Evolutionary conservation across 441 rosid genomes (phyloP), one percentile per base, ranked within the genome.

Genomic region (Euphorbia schlechtendalii): DNA sequence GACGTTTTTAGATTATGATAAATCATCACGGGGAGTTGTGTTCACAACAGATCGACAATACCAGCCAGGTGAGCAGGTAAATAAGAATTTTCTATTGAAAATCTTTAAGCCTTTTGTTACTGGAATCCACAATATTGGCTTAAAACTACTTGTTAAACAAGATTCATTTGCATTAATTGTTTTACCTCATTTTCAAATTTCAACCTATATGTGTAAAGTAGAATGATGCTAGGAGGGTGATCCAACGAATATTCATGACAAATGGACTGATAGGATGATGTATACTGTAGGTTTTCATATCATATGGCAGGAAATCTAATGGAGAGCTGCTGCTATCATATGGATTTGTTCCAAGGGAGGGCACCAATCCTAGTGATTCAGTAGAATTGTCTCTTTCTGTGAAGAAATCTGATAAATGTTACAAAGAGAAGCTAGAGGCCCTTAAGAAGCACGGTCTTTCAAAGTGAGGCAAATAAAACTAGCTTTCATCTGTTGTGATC

Each of bases 31-130:
- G 73, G 97, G 93, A 58, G 89, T 90, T 71, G 90, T 88, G 64
- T 90, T 87, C 59, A 79, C 93, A 43, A 83, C 96, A 62, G 96
- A 90, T 63, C 82, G 85, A 66, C 76, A 82, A 12, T 94, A 89
- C 86, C 92, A 88, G 86, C 94, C 89, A 81, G 94, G 96, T 80
- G 99, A 90, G 93, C 96, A 94, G 96, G 99, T 94, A 90, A 78
- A 70, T 22, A 73, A 68, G 58, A 55, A 53, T 63, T 70, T 46
- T 66, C 27, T 5, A 1, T 63, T 53, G 21, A 46, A 40, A 58
- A 2, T 32, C 6, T 32, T 2, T 32, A 59, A 10, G 14, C 21
- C 30, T 40, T 24, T 43, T 11, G 20, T 36, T 52, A 14, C 15
- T 48, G 25, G 55, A 46, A 5, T 27, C 65, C 51, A 46, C 18